phyloP scores from a whole-genome alignment of 208 protist species.

The Angomonas desouzai region DNA sequence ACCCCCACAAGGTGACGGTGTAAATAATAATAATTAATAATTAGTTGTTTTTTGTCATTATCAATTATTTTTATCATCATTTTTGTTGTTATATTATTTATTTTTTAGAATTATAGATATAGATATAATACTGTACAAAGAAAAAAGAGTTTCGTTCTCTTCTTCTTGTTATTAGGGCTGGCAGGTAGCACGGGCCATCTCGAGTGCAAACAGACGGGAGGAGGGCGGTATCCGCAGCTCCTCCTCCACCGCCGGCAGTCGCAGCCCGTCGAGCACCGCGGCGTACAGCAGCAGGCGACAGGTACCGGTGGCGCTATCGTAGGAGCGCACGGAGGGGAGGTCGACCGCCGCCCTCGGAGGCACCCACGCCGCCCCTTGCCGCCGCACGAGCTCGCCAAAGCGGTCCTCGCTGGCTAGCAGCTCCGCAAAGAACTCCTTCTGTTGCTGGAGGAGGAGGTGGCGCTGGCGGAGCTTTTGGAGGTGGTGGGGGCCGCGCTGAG shows the following conservation, averaged over 20 bases:
- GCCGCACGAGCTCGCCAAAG: conserved; percentile 45
- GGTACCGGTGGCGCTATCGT: conserved; percentile 50
- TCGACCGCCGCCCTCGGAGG: conserved; percentile 16
- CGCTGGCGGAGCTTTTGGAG: conserved; percentile 42
- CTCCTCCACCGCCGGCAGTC: conserved; percentile 42
- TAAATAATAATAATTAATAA: not conserved
- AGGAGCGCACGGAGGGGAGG: conserved; percentile 39
- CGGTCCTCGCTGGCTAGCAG: conserved; percentile 40
- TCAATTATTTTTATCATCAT: conserved; percentile 15
- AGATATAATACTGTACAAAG: not conserved
- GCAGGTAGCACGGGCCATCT: conserved; percentile 65
- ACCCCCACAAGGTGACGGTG: no score
- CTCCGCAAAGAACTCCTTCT: conserved; percentile 51
- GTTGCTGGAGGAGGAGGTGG: conserved; percentile 36
- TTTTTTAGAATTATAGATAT: conserved; percentile 6
- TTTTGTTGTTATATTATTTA: no score
- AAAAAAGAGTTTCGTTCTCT: conserved; percentile 8
- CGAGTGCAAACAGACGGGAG: conserved; percentile 68
- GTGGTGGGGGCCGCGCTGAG: conserved; percentile 15
- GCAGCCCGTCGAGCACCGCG: conserved; percentile 46
- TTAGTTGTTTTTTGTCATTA: conserved; percentile 6
- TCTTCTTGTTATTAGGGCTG: conserved; percentile 9
- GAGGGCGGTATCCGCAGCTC: conserved; percentile 66
- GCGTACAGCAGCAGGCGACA: conserved; percentile 55
- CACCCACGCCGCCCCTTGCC: not conserved